A percentile compares a stretch with the other conserved stretches of the same genome.
Conservation (phyloP, 371 early-diverging fungal species). For the Syncephalastrum sp. region DNA sequence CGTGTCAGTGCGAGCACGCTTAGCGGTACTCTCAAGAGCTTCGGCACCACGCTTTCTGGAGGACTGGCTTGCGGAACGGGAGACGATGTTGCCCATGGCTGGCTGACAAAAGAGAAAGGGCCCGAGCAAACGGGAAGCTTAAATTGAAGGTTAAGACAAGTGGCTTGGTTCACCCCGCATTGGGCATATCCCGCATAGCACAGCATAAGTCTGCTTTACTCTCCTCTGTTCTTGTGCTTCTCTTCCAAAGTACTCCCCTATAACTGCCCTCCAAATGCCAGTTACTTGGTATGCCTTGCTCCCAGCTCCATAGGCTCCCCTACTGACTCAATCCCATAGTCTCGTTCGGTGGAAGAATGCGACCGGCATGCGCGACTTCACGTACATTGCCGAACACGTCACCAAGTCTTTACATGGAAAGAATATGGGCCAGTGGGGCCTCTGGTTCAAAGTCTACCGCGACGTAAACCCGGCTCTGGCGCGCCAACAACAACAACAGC, state of each 20-base stretch:
- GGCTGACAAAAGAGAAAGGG: neutral
- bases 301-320: neutral
- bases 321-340: conserved; percentile 12
- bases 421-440: conserved; percentile 48
- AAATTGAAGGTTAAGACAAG: neutral
- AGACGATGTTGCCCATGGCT: conserved; percentile 10
- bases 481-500: conserved; percentile 16
- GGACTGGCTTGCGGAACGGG: neutral
- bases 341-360: conserved; percentile 56
- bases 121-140: neutral
- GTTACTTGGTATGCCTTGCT: conserved; percentile 1
- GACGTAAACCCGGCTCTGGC: conserved; percentile 28
- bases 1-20: conserved; percentile 14
- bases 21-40: conserved; percentile 6
- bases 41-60: neutral
- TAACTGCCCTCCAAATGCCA: neutral
- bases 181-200: too few relatives aligned
- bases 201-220: too few relatives aligned
- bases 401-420: conserved; percentile 50
- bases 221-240: too few relatives aligned
- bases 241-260: too few relatives aligned
- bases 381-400: conserved; percentile 45
- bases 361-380: conserved; percentile 52
- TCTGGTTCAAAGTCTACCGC: conserved; percentile 47
- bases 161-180: conserved; percentile 1